Percentiles rank a stretch among this genome's conserved stretches.
These are phyloP conservation scores for Tieghemiomyces parasiticus DNA, from an alignment of 192 early-diverging fungal genomes.

Conservation along the genomic window DNA sequence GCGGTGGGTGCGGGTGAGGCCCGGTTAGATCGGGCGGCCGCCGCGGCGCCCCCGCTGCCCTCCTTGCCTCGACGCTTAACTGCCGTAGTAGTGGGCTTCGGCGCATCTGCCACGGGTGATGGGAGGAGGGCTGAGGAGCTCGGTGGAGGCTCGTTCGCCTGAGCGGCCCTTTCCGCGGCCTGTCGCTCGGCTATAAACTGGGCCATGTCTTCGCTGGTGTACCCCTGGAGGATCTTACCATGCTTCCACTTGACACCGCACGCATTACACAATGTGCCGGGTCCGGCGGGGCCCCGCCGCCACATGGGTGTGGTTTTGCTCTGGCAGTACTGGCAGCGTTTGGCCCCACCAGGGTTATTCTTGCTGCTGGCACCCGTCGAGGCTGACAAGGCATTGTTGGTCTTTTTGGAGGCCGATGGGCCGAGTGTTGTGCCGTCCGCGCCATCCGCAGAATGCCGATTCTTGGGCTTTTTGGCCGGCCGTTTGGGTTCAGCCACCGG, in stretches of 20 bases:
- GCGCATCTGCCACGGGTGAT: not conserved
- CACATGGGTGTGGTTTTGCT: slow-evolving; percentile 60
- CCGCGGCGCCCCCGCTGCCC: not conserved
- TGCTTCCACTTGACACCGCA: slow-evolving; percentile 75
- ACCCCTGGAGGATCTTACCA: slow-evolving; percentile 44
- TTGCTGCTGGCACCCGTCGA: not conserved
- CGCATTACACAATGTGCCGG: slow-evolving; percentile 60
- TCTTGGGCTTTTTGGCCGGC: slow-evolving; percentile 6
- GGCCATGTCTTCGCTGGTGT: slow-evolving; percentile 6
- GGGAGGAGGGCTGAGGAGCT: not conserved
- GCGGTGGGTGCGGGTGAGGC: not conserved
- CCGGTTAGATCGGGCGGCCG: not conserved
- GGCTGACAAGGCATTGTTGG: not conserved
- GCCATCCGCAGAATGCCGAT: slow-evolving; percentile 6
- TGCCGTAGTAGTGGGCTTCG: not conserved
- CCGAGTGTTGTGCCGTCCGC: not conserved
- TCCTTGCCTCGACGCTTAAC: not conserved
- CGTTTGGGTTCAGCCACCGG: not conserved
- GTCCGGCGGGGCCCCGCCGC: slow-evolving; percentile 55
- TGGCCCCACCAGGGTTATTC: slow-evolving; percentile 18
- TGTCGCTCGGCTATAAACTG: slow-evolving; percentile 2
- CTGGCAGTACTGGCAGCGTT: slow-evolving; percentile 47
- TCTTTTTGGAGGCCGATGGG: slow-evolving; percentile 2
- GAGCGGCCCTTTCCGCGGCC: not conserved
- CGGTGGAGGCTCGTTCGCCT: not conserved